These are phyloP conservation scores for Plasmodium falciparum DNA, from an alignment of 169 alveolate species.

Conservation along the genomic window DNA sequence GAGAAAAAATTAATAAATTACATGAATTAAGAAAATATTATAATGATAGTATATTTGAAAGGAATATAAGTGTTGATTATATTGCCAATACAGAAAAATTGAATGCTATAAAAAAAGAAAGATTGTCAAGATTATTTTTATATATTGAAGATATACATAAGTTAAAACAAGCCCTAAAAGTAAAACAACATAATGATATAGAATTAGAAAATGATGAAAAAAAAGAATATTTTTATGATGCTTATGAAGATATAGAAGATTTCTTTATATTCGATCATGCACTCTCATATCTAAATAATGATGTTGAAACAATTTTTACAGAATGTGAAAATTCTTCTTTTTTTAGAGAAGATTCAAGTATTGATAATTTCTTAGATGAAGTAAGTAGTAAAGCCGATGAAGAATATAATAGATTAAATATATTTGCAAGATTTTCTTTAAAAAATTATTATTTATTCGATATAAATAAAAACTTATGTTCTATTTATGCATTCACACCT, in stretches of 20 bases:
- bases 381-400: slow-evolving; percentile 25
- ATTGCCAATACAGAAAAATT: slow-evolving; percentile 39
- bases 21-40: slow-evolving; percentile 36
- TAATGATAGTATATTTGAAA: slow-evolving; percentile 54
- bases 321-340: slow-evolving; percentile 62
- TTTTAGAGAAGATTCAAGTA: slow-evolving; percentile 59
- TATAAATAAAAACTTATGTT: slow-evolving; percentile 73
- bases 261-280: slow-evolving; percentile 64
- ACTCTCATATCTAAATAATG: slow-evolving; percentile 35
- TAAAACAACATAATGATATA: slow-evolving; percentile 22
- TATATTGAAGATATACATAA: slow-evolving; percentile 74
- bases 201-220: slow-evolving; percentile 38
- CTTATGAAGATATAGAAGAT: slow-evolving; percentile 74
- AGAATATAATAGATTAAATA: slow-evolving; percentile 50
- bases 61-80: slow-evolving; percentile 41
- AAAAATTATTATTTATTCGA: slow-evolving; percentile 48
- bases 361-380: slow-evolving; percentile 56
- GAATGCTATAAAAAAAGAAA: slow-evolving; percentile 52
- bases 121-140: slow-evolving; percentile 59
- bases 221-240: slow-evolving; percentile 73
- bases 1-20: slow-evolving; percentile 53
- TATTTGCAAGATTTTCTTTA: slow-evolving; percentile 68
- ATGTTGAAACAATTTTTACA: slow-evolving; percentile 55
- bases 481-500: slow-evolving; percentile 65
- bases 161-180: slow-evolving; percentile 62